Evolutionary conservation across 1,284 basidiomycete species (phyloP), one percentile per base, ranked within the genome.

Genomic region (Heterobasidion annosum): DNA sequence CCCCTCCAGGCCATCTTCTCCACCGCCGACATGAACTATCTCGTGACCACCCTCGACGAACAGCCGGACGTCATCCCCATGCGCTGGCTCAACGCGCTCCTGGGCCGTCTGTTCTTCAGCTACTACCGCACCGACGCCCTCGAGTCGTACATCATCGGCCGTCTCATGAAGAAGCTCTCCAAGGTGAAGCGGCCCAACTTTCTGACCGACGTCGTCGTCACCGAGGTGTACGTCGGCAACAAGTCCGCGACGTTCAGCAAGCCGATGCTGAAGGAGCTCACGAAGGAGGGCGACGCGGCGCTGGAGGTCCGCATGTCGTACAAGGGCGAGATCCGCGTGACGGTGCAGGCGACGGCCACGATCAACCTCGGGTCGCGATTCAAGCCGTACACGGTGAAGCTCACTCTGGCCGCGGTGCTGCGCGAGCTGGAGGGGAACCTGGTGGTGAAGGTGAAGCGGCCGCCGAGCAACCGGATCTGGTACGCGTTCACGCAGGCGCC

Each of bases 221-320:
- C 85, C 25, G 90, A 96, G 61, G 94, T 97, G 53, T 89, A 91
- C 49, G 84, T 98, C 42, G 96, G 96, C 9, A 83, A 85, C 60
- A 83, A 77, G 40, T 81, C 91, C 0, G 93, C 90, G 12, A 88
- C 83, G 55, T 76, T 96, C 58, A 91, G 88, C 73, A 94, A 96
- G 61, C 96, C 96, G 1, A 98, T 98, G 94, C 78, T 99, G 56
- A 98, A 98, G 72, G 91, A 96, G 62, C 81, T 98, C 53, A 95
- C 91, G 1, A 85, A 85, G 58, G 91, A 96, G 58, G 96, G 97
- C 16, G 91, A 96, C 60, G 91, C 93, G 0, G 80, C 90, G 9
- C 78, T 98, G 67, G 94, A 98, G 63, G 81, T 95, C 8, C 87
- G 90, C 57, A 68, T 97, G 15, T 80, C 81, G 13, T 81, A 96